Base-by-base conservation (phyloP, 805 yeast species). In the Zygoascus tannicola region DNA sequence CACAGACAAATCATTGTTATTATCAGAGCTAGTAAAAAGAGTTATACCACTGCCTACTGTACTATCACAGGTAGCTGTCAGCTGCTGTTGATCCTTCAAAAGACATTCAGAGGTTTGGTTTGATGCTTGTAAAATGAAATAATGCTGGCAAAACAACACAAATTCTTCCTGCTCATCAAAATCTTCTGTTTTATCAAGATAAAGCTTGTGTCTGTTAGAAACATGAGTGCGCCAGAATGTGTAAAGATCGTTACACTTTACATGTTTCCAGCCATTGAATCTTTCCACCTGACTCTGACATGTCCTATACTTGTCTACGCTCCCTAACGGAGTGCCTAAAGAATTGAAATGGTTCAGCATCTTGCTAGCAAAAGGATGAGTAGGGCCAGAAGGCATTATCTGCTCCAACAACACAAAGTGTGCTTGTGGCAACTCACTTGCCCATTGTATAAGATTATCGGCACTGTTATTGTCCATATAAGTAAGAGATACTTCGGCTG, bases 121-220 rank as follows among this genome's bases (percentile, higher is more conserved):
- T 0, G 79, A 69, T 2, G 85, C 85, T 59, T 81, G 87, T 2
- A 80, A 66, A 33, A 81, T 67, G 32, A 78, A 66, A 55, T 84
- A 85, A 57, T 84, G 92, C 53, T 82, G 90, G 45, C 85, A 75
- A 55, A 81, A 84, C 12, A 81, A 56, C 22, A 78, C 70, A 50
- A 84, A 83, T 59, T 84, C 94, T 62, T 84, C 94, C 76, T 84
- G 74, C 62, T 85, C 94, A 58, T 85, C 94, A 60, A 84, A 85
- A 2, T 75, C 74, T 56, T 84, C 94, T 18, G 81, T 67, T 0
- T 55, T 38, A 15, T 66, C 67, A 5, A 85, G 69, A 34, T 60
- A 57, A 0, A 44, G 36, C 51, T 73, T 75, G 4, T 63, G 55
- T 1, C 63, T 65, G 2, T 49, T 49, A 3, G 68, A 58, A 1